phyloP scores from a whole-genome alignment of 345 rosid species.

The Firmiana major region DNA sequence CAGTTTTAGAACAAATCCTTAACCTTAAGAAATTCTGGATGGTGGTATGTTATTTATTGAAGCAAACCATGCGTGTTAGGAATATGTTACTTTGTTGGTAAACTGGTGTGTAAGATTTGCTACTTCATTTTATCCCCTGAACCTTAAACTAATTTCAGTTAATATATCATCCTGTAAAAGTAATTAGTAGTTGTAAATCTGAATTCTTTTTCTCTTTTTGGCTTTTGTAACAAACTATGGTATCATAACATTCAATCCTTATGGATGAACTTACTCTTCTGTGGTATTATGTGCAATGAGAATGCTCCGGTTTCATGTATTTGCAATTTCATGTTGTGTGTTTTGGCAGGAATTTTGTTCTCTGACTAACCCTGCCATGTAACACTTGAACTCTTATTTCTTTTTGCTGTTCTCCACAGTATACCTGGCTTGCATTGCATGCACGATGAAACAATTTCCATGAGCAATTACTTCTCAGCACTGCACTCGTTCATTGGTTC shows the following conservation, averaged over 20 bases:
- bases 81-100: slow-evolving; percentile 1
- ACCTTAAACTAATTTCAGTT: not conserved
- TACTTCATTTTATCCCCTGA: slow-evolving; percentile 17
- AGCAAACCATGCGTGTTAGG: slow-evolving; percentile 11
- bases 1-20: slow-evolving; percentile 45
- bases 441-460: not conserved
- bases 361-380: not conserved
- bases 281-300: not conserved
- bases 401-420: no score
- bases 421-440: no score
- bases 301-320: not conserved
- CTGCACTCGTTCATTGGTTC: not conserved
- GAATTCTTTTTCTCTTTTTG: not conserved
- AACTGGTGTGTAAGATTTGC: slow-evolving; percentile 23
- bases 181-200: not conserved
- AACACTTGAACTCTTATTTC: no score
- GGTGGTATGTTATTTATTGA: not conserved
- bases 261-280: not conserved
- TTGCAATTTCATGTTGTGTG: not conserved
- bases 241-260: not conserved
- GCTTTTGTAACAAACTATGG: not conserved
- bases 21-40: slow-evolving; percentile 22
- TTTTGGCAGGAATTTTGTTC: not conserved
- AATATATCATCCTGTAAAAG: not conserved
- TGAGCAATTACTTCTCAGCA: not conserved